Percentiles rank a stretch among this genome's conserved stretches.
phyloP scores from a whole-genome alignment of 164 flowering plant genomes.

The Stephania japonica region DNA sequence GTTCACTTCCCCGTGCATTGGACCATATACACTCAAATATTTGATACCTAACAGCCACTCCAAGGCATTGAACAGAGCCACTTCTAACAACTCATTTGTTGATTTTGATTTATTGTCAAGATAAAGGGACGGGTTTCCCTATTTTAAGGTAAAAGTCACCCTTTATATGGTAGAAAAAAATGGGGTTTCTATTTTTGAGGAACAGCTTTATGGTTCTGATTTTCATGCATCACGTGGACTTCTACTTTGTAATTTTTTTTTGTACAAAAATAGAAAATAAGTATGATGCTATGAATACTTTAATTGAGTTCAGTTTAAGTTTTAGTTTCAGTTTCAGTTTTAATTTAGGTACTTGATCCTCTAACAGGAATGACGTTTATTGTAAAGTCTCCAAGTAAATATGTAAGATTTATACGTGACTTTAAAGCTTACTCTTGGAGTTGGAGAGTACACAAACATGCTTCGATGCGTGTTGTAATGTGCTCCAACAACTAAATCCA shows the following conservation, averaged over 20 bases:
- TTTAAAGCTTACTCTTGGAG: no score
- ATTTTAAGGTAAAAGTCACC: not conserved
- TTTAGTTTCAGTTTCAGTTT: no score
- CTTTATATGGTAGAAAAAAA: not conserved
- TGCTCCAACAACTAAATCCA: no score
- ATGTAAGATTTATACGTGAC: no score
- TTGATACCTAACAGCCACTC: not conserved
- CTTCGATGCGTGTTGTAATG: no score
- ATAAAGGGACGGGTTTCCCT: not conserved
- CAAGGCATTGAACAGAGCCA: not conserved
- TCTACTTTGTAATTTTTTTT: not conserved
- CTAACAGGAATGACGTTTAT: no score
- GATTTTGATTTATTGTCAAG: not conserved
- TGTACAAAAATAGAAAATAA: no score
- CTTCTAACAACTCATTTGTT: not conserved
- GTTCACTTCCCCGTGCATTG: constrained; percentile 1
- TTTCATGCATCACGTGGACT: not conserved
- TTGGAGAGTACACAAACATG: no score
- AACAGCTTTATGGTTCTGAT: not conserved
- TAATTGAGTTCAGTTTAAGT: no score
- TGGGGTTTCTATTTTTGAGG: not conserved
- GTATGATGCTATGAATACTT: no score
- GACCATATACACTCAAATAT: not conserved
- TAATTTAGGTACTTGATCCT: no score
- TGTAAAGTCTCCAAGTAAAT: no score